Base-by-base conservation (phyloP, 305 asterid species). In the Solanum chacoense region DNA sequence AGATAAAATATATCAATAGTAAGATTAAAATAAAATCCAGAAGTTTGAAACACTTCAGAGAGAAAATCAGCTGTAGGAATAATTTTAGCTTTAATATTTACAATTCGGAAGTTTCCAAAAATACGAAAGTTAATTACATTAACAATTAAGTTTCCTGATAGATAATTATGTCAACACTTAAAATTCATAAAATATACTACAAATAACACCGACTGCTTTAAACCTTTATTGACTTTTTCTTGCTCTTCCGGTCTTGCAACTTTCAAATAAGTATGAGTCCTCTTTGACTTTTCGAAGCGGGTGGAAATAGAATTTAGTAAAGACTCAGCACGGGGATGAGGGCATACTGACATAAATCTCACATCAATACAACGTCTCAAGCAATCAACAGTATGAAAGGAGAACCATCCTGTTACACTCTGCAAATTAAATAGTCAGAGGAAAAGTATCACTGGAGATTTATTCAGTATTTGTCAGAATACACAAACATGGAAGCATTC, bases 401-500 rank as follows among this genome's bases (percentile, higher is more conserved):
- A 89, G 93, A 95, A 95, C 99, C 99, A 97, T 88, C 99, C 99
- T 63, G 95, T 94, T 90, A 90, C 91, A 89, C 92, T 93, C 98
- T 97, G 96, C 88, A 90, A 87, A 92, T 89, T 73, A 84, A 55
- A 75, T 50, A 18, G 12, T 87, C 72, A 31, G 24, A 75, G 10
- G 85, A 59, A n/a, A 74, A 74, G 72, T 40, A 63, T 22, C 36
- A 75, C 11, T 32, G 59, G 55, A 45, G 36, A 31, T 11, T 12
- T 20, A 50, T 74, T 42, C 84, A 40, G 42, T 38, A 26, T 75
- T 73, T 11, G 69, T 75, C 45, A 45, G 63, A 40, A 31, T 74
- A 79, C 34, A 75, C 72, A 73, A 22, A 87, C 20, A 73, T 26
- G 79, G 6, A 31, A 45, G 3, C 84, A 75, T 29, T 67, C 85